These are phyloP conservation scores for Pleurotus tuoliensis DNA, from an alignment of 768 basidiomycete genomes.

Conservation along the genomic window DNA sequence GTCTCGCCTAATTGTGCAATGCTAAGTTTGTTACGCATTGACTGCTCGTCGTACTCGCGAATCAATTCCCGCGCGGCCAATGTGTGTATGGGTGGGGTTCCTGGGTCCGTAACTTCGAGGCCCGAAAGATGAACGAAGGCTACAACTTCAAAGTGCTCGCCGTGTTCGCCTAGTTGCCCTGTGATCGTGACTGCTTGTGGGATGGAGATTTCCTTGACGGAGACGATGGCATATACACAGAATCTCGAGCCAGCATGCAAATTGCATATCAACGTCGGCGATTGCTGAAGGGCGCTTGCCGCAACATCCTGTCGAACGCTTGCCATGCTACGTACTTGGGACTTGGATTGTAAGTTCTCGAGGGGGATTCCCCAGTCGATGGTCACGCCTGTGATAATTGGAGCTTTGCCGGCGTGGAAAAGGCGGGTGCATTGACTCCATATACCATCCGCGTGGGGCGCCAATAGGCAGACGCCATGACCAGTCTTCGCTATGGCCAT, in stretches of 20 bases:
- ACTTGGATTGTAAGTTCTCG: conserved; percentile 14
- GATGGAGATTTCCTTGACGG: conserved; percentile 21
- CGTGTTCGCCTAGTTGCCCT: conserved; percentile 32
- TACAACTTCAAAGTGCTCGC: conserved; percentile 21
- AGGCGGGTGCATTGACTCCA: conserved; percentile 44
- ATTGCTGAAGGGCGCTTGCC: conserved; percentile 29
- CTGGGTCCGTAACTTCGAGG: conserved; percentile 26
- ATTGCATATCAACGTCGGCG: conserved; percentile 25
- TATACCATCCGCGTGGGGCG: conserved; percentile 42
- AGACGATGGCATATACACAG: conserved; percentile 30
- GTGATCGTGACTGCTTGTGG: conserved; percentile 29
- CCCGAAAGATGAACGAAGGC: conserved; percentile 24
- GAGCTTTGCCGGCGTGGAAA: conserved; percentile 46
- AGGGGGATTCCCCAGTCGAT: conserved; percentile 47
- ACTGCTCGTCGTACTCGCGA: conserved; percentile 39
- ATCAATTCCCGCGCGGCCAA: conserved; percentile 53
- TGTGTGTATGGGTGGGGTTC: conserved; percentile 42
- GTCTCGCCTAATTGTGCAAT: conserved; percentile 46
- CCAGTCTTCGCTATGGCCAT: conserved; percentile 52
- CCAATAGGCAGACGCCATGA: conserved; percentile 45
- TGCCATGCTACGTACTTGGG: conserved; percentile 11
- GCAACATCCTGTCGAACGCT: conserved; percentile 20
- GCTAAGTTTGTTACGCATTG: conserved; percentile 35
- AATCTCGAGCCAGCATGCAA: conserved; percentile 33
- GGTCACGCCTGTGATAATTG: conserved; percentile 37